Conservation (phyloP, 2,329 filamentous ascomycete species). For the Colletotrichum cereale region DNA sequence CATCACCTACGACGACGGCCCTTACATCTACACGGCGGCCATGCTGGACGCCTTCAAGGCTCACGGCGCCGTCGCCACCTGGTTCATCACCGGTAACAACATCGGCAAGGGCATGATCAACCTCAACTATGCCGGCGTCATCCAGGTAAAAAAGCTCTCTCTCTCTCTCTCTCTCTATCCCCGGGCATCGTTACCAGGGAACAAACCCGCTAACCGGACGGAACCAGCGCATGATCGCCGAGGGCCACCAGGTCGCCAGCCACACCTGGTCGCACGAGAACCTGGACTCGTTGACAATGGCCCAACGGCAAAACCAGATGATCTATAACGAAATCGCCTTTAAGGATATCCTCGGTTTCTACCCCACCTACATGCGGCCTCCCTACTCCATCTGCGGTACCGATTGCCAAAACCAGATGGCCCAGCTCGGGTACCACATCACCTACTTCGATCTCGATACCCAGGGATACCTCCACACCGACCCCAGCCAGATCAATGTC, state of each 20-base stretch:
- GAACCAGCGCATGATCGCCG: constrained; percentile 54
- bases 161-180: too few species aligned
- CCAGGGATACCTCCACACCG: constrained; percentile 44
- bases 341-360: constrained; percentile 56
- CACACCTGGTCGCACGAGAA: constrained; percentile 63
- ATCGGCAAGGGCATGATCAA: constrained; percentile 51
- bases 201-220: neutral
- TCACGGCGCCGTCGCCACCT: constrained; percentile 50
- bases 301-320: constrained; percentile 55
- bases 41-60: constrained; percentile 52
- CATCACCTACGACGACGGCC: constrained; percentile 55
- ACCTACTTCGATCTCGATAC: constrained; percentile 46
- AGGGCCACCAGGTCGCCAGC: constrained; percentile 61
- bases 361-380: constrained; percentile 60
- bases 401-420: constrained; percentile 38
- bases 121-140: constrained; percentile 47
- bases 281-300: constrained; percentile 50
- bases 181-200: fast-evolving
- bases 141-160: constrained; percentile 47
- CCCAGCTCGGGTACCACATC: constrained; percentile 29
- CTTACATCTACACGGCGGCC: constrained; percentile 49
- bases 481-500: constrained; percentile 44
- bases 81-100: constrained; percentile 52
- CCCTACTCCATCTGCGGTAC: constrained; percentile 40
- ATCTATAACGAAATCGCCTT: constrained; percentile 60